Conservation (phyloP, 73 alveolate genomes). For the Tetrahymena elliotti region DNA sequence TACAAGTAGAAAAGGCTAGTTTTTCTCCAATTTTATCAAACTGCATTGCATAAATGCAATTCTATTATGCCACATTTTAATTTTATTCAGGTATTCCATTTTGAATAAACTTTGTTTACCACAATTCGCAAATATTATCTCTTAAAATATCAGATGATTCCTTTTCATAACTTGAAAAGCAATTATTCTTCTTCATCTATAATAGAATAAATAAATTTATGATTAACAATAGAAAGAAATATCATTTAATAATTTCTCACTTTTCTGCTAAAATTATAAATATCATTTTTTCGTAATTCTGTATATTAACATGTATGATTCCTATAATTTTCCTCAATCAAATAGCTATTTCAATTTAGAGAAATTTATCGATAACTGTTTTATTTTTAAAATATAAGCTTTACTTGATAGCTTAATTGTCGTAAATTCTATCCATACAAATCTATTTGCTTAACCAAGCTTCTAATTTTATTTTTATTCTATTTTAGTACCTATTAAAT, state of each 20-base stretch:
- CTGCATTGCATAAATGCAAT: neutral
- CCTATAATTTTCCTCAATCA: neutral
- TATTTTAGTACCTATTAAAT: too few species aligned
- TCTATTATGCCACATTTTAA: neutral
- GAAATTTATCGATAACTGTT: neutral
- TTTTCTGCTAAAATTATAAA: neutral
- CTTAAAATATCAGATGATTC: neutral
- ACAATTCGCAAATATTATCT: neutral
- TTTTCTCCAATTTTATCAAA: neutral
- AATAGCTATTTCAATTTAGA: neutral
- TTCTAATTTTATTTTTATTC: neutral
- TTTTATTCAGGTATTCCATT: neutral
- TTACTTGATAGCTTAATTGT: neutral
- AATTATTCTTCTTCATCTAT: neutral
- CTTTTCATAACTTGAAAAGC: neutral
- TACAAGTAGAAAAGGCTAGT: neutral
- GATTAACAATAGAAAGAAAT: neutral
- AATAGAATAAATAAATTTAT: neutral
- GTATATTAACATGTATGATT: neutral
- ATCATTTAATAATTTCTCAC: neutral
- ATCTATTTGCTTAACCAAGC: neutral
- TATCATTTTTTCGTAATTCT: neutral
- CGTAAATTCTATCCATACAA: neutral
- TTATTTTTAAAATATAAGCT: neutral
- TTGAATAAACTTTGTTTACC: neutral